Base-by-base conservation (phyloP, 805 yeast genomes). In the Saccharomycopsis olivae region DNA sequence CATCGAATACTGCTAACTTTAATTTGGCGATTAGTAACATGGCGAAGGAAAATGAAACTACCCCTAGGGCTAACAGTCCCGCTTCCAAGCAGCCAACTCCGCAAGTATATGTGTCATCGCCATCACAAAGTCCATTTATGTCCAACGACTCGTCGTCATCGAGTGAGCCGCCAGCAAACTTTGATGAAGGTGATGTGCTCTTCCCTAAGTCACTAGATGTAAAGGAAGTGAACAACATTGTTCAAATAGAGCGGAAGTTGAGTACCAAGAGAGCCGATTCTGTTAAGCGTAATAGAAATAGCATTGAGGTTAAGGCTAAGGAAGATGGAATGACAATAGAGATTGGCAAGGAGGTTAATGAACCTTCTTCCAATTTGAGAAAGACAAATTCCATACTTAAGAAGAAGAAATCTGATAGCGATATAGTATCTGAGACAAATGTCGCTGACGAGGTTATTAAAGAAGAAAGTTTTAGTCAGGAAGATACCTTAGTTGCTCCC, bases 181-280 rank as follows among this genome's bases (percentile, higher is more conserved):
- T 39, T 29, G 42, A 39, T 43, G 56, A 60, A 4, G 77, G 78
- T 19, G 78, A 80, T 41, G 73, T 76, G 0, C 56, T 82, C 19
- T 83, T 83, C 55, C 94, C 94, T 0, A 81, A 77, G 53, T 70
- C 75, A 2, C 60, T 83, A 24, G 78, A 69, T 42, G 64, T 71
- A 0, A 73, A 69, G 38, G 94, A 83, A 52, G 82, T 83, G 9
- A 83, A 78, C 48, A 76, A 83, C 34, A 83, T 83, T 42, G 78
- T 79, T 2, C 69, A 80, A 5, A 53, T 83, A 33, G 94, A 83
- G 55, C 66, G 88, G 44, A 71, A 81, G 5, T 53, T 75, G 36
- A 70, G 77, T 4, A 62, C 71, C 62, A 42, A 45, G 23, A 29
- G 44, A 49, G 50, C 40, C 36, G 60, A 31, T 40, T 57, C 63